Evolutionary conservation across 106 monocot species (phyloP), one percentile per base, ranked within the genome.

Genomic region (Amphibolis antarctica): DNA sequence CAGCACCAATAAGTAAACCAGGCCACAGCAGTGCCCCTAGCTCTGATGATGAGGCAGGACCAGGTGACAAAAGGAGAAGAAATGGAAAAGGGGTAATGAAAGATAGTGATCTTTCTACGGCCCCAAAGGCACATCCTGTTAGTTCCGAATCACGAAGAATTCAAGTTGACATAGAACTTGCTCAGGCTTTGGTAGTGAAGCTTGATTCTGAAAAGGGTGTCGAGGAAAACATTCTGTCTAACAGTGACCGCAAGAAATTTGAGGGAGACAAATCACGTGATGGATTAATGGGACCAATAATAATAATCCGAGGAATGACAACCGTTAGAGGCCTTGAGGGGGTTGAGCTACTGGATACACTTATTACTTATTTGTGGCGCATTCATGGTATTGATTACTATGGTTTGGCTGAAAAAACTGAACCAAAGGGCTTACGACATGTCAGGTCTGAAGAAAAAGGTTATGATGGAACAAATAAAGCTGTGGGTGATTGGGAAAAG

Each of bases 351-450:
- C 69, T 99, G 62, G 98, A 99, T 75, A 99, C 91, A 26, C 69
- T 99, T 17, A 30, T 99, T 43, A 99, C 91, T 36, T 99, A 99
- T 74, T 76, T 99, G 18, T 99, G 84, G 86, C 86, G 87, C 31
- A 50, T 88, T 17, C 98, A 99, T 63, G 85, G 91, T 62, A 22
- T 98, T 42, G 91, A 98, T 77, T 98, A 91, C 59, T 99, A 99
- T 81, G 87, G 98, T 22, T 81, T 85, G 76, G 66, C 69, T 62
- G 90, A 99, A 65, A 72, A 72, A 50, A 71, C 69, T 64, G 98
- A 91, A 56, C 77, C 78, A 12, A 87, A 91, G 70, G 98, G 82
- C 56, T 75, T 88, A 47, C 80, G 87, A 12, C 87, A 91, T 71
- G 76, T 91, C 14, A 82, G 91, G 67, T 66, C 72, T 59, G 91